Evolutionary conservation across 2,329 filamentous ascomycete genomes (phyloP).

Genomic region (Cercospora sp.): DNA sequence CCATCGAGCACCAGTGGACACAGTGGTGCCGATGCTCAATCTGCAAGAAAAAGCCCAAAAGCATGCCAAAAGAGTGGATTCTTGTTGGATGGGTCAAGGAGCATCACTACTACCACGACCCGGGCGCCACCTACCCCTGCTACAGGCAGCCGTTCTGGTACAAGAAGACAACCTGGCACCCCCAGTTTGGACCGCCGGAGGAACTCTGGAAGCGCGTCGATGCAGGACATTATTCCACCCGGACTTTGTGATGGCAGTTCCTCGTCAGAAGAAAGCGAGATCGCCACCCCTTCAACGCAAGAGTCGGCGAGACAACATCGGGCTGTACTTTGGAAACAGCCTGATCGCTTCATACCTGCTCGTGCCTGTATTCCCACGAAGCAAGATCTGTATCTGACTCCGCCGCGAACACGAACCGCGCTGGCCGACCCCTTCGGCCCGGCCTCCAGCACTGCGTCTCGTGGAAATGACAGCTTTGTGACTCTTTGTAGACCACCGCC

Average conservation of each 20-base stretch:
- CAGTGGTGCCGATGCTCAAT: background rate
- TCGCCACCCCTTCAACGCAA: slow-evolving; percentile 2
- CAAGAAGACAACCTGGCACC: slow-evolving; percentile 11
- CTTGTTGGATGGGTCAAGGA: slow-evolving; percentile 11
- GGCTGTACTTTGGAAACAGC: slow-evolving; percentile 32
- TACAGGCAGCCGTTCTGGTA: slow-evolving; percentile 12
- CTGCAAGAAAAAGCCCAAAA: slow-evolving; percentile 3
- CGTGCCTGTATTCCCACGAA: slow-evolving; percentile 34
- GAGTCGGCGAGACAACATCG: slow-evolving; percentile 26
- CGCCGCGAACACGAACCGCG: background rate
- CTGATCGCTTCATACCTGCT: slow-evolving; percentile 61
- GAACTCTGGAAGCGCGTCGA: slow-evolving; percentile 1
- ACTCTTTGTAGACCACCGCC: slow-evolving; percentile 21
- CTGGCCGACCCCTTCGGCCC: slow-evolving; percentile 35
- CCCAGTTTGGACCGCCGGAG: slow-evolving; percentile 6
- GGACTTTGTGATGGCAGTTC: background rate
- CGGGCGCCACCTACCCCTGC: slow-evolving; percentile 6
- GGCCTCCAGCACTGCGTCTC: slow-evolving; percentile 14
- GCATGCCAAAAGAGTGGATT: slow-evolving; percentile 6
- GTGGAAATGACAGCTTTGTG: slow-evolving; percentile 31
- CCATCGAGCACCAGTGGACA: slow-evolving; percentile 4
- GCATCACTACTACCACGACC: slow-evolving; percentile 8
- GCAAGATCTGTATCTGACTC: slow-evolving; percentile 19
- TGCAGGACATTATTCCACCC: background rate
- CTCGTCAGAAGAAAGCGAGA: slow-evolving; percentile 6